A percentile compares a stretch with the other conserved stretches of the same genome.
Evolutionary conservation across 306 rosid species (phyloP).

Genomic region (Quercus gilva): DNA sequence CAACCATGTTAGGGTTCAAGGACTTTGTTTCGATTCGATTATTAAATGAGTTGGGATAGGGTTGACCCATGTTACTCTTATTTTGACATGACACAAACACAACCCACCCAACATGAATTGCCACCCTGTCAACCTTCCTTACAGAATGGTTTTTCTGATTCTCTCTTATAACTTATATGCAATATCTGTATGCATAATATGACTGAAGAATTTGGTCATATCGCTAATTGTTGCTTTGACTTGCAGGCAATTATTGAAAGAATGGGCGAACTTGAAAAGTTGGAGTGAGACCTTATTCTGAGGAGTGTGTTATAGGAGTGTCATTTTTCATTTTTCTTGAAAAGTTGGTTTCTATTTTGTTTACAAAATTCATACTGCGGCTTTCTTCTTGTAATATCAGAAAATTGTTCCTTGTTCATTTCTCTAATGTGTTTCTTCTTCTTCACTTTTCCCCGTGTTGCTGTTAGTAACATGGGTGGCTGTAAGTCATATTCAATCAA

Average conservation of each 20-base stretch:
- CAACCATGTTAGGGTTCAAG: too few species aligned
- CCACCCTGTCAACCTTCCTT: too few species aligned
- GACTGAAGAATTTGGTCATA: neutral
- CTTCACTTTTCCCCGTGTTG: neutral
- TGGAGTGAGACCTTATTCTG: slow-evolving; percentile 34
- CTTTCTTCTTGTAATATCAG: slow-evolving; percentile 13
- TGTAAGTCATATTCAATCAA: slow-evolving; percentile 7
- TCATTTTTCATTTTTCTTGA: too few species aligned
- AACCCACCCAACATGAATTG: too few species aligned
- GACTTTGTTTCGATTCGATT: too few species aligned
- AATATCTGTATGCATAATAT: neutral
- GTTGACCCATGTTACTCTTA: too few species aligned
- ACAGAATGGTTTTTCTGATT: neutral
- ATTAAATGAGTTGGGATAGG: too few species aligned
- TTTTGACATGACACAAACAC: too few species aligned
- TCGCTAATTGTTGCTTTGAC: neutral
- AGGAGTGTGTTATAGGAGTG: slow-evolving; percentile 2
- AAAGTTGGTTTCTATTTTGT: neutral
- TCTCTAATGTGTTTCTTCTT: neutral
- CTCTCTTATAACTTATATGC: neutral
- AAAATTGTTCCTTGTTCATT: neutral
- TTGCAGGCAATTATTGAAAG: slow-evolving; percentile 60
- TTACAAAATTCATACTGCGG: neutral
- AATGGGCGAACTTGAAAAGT: slow-evolving; percentile 67
- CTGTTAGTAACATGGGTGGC: neutral